Conservation (phyloP, 2,329 filamentous ascomycete genomes). For the Didymella lethalis region DNA sequence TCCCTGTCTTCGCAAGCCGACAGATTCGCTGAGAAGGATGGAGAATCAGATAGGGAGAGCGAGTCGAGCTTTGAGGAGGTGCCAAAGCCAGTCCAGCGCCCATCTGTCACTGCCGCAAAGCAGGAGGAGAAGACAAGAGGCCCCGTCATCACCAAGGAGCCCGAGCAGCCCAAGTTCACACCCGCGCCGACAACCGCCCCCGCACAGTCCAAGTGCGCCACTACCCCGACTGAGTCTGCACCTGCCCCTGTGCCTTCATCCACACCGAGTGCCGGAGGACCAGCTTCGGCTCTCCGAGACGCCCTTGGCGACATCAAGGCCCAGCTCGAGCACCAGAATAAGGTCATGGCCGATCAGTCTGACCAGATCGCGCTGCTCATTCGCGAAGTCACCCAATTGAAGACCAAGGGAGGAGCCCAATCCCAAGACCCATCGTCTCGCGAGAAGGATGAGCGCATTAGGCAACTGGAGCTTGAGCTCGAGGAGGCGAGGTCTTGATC, state of each 20-base stretch:
- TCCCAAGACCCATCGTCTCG: slow-evolving; percentile 39
- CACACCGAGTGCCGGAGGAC: slow-evolving; percentile 52
- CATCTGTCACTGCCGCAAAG: slow-evolving; percentile 45
- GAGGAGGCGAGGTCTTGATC: slow-evolving; percentile 51
- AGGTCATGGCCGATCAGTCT: slow-evolving; percentile 78
- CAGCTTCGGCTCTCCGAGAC: slow-evolving; percentile 65
- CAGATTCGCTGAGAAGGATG: slow-evolving; percentile 82
- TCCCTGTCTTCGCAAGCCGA: slow-evolving; percentile 86
- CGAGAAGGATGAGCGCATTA: slow-evolving; percentile 53
- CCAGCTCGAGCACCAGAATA: slow-evolving; percentile 77
- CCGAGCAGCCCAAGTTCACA: slow-evolving; percentile 58
- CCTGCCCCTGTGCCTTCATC: slow-evolving; percentile 50
- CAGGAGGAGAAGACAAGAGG: slow-evolving; percentile 53
- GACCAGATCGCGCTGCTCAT: slow-evolving; percentile 76
- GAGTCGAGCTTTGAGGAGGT: slow-evolving; percentile 88
- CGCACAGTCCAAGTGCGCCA: slow-evolving; percentile 46
- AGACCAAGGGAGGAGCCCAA: slow-evolving; percentile 70
- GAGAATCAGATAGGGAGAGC: slow-evolving; percentile 68
- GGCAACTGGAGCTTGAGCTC: slow-evolving; percentile 52
- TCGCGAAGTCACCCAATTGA: slow-evolving; percentile 69
- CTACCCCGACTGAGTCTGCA: slow-evolving; percentile 48
- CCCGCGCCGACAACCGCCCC: slow-evolving; percentile 47
- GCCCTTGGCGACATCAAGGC: slow-evolving; percentile 79
- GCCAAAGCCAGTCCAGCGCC: slow-evolving; percentile 74
- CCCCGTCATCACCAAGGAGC: slow-evolving; percentile 43